Evolutionary conservation across 1,139 yeast genomes (phyloP), one percentile per base, ranked within the genome.

Genomic region (Taiozyma onychis): DNA sequence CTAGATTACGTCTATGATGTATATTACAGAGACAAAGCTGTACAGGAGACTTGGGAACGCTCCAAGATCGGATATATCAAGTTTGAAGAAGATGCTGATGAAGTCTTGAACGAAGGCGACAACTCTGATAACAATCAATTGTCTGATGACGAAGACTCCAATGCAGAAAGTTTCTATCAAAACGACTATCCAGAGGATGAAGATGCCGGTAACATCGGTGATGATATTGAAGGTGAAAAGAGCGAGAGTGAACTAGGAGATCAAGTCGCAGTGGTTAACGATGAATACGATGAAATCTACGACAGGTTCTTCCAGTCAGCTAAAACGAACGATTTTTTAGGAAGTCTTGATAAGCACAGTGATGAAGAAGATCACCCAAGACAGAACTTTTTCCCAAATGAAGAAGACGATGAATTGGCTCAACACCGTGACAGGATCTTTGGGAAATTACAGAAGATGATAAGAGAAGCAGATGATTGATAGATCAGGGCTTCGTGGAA

Each of bases 171-270:
- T 54, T 91, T 83, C 61, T 93, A 93, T 65, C 82, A 83, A 61
- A 93, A 93, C 67, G 98, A 93, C 63, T 93, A 93, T 62, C 99
- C 99, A 0, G 96, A 89, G 49, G 96, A 89, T 62, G 97, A 88
- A 59, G 93, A 86, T 61, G 61, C 53, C 26, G 73, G 71, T 1
- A 64, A 67, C 44, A 75, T 72, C 27, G 69, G 62, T 9, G 73
- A 68, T 43, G 67, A 52, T 13, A 50, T 51, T 6, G 57, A 53
- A 2, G 51, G 51, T 24, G 49, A 48, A 9, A 45, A 63, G 5
- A 54, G 2, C n/a, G 51, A 44, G 5, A 56, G 51, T 6, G 54
- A 39, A 18, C 50, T 51, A 13, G 46, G 49, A 14, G 48, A 47
- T 16, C 53, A 49, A 22, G 48, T 45, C 7, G 50, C 3, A 47